Conservation (phyloP, 2,329 filamentous ascomycete species). For the Clonostachys rosea region DNA sequence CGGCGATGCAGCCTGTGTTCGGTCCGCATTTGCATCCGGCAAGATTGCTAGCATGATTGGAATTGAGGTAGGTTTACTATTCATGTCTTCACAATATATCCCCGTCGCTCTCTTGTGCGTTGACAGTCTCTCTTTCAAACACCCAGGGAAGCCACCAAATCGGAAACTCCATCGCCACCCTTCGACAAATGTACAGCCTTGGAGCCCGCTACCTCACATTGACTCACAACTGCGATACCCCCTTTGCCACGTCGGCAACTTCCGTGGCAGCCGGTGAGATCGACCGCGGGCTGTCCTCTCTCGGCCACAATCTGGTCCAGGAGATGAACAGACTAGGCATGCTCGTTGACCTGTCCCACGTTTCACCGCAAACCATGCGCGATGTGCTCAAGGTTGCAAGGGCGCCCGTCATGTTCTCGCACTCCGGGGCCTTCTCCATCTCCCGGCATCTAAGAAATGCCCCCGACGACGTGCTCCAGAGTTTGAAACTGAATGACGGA, state of each 20-base stretch:
- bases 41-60: conserved; percentile 7
- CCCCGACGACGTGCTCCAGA: conserved; percentile 22
- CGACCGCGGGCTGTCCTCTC: conserved; percentile 8
- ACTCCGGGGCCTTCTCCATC: conserved; percentile 5
- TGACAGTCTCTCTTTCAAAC: too few species aligned
- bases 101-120: too few species aligned
- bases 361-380: conserved; percentile 6
- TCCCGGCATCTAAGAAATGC: conserved; percentile 19
- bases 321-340: conserved; percentile 22
- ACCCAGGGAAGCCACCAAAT: conserved; percentile 63
- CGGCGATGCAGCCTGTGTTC: conserved; percentile 3
- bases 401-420: conserved; percentile 11
- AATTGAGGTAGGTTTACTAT: conserved; percentile 1
- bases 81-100: too few species aligned
- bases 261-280: conserved; percentile 4
- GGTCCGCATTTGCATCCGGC: conserved; percentile 3
- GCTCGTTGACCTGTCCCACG: conserved; percentile 13
- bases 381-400: conserved; percentile 6
- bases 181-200: conserved; percentile 29
- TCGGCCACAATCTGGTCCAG: conserved; percentile 10
- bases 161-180: conserved; percentile 72
- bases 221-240: conserved; percentile 12
- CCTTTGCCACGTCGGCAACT: conserved; percentile 8
- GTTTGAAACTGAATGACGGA: conserved; percentile 19
- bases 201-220: conserved; percentile 23